phyloP scores from a whole-genome alignment of 2,329 filamentous ascomycete genomes.

The Nothophoma quercina region DNA sequence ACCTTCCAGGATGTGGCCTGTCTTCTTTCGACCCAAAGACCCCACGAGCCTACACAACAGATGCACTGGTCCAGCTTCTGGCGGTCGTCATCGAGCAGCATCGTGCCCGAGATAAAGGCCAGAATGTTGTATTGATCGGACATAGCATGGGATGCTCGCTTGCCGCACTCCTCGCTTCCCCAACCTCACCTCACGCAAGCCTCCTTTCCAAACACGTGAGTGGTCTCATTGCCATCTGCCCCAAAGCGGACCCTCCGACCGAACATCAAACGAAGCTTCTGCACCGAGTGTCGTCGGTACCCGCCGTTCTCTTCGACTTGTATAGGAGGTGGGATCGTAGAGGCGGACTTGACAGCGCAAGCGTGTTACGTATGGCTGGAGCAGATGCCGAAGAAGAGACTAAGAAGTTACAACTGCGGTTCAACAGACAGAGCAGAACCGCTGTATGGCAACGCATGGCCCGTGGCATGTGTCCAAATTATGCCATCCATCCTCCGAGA shows the following conservation, averaged over 20 bases:
- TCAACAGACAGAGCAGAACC: conserved; percentile 84
- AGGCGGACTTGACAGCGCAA: conserved; percentile 79
- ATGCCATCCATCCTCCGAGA: conserved; percentile 59
- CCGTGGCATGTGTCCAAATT: conserved; percentile 71
- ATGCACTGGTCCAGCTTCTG: conserved; percentile 78
- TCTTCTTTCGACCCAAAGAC: conserved; percentile 75
- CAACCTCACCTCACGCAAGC: conserved; percentile 60
- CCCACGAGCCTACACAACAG: conserved; percentile 81
- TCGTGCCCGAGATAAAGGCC: conserved; percentile 68
- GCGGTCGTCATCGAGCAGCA: conserved; percentile 77
- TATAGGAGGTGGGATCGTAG: conserved; percentile 80
- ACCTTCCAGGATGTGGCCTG: conserved; percentile 87
- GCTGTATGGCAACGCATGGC: conserved; percentile 85
- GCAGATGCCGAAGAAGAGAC: conserved; percentile 69
- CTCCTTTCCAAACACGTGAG: conserved; percentile 70
- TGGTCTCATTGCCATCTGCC: conserved; percentile 83
- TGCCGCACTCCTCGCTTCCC: conserved; percentile 73
- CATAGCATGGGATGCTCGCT: conserved; percentile 92
- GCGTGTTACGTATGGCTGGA: conserved; percentile 80
- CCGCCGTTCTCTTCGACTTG: conserved; percentile 75
- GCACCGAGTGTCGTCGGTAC: conserved; percentile 70
- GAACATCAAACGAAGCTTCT: conserved; percentile 61
- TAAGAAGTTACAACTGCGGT: conserved; percentile 72
- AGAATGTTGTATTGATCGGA: conserved; percentile 80
- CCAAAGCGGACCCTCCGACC: conserved; percentile 70